Evolutionary conservation across 352 stramenopile species (phyloP).

Genomic region (Stramenopiles sp.): DNA sequence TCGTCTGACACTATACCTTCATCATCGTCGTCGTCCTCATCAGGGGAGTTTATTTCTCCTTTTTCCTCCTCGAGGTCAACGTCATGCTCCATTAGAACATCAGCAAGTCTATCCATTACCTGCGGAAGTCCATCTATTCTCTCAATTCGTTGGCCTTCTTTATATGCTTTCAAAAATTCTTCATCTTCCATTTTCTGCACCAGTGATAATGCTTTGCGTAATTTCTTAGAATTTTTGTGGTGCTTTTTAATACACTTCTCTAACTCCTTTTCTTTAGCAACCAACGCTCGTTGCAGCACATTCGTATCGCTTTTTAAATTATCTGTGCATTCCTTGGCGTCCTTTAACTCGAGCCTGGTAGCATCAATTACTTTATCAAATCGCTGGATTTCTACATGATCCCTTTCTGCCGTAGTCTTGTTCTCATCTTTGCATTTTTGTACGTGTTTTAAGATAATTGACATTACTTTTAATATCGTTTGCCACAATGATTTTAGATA

Average conservation of each 20-base stretch:
- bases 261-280: neutral
- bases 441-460: neutral
- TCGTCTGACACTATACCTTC: too few species aligned
- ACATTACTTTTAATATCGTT: neutral
- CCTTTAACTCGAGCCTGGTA: neutral
- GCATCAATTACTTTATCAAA: neutral
- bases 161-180: neutral
- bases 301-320: slow-evolving; percentile 6
- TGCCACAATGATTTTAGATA: neutral
- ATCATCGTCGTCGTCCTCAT: too few species aligned
- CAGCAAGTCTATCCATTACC: neutral
- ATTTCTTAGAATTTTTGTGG: neutral
- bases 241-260: neutral
- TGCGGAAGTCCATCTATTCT: neutral
- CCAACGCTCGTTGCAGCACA: neutral
- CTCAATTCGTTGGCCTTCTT: neutral
- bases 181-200: neutral
- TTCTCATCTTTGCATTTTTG: neutral
- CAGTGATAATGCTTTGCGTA: neutral
- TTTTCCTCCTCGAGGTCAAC: neutral
- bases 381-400: neutral
- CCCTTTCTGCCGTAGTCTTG: neutral
- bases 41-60: neutral
- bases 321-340: neutral
- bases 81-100: neutral